Evolutionary conservation across 805 yeast species (phyloP).

Genomic region (Candida corydali): DNA sequence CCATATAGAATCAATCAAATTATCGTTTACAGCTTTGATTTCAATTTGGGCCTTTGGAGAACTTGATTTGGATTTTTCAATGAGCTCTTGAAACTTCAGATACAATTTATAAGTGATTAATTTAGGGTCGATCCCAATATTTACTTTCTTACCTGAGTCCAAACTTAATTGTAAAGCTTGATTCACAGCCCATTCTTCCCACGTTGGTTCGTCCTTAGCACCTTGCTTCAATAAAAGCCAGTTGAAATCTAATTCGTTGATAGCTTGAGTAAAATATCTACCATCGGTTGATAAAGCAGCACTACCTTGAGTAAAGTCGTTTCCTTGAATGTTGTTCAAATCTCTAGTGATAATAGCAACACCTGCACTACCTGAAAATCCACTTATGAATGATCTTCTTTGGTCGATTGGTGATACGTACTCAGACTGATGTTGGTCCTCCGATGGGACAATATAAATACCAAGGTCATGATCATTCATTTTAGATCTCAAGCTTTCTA

Average conservation of each 20-base stretch:
- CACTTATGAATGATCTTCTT: conserved; percentile 52
- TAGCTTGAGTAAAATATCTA: conserved; percentile 56
- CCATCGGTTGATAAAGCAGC: conserved; percentile 60
- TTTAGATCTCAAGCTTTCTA: conserved; percentile 55
- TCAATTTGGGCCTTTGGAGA: conserved; percentile 34
- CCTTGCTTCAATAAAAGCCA: conserved; percentile 56
- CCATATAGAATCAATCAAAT: conserved; percentile 79
- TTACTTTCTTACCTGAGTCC: conserved; percentile 39
- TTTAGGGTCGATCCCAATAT: conserved; percentile 49
- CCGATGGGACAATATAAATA: conserved; percentile 57
- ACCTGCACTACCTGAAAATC: conserved; percentile 62
- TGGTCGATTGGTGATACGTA: conserved; percentile 53
- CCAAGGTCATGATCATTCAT: conserved; percentile 46
- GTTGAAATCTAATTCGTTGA: conserved; percentile 55
- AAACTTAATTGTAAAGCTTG: conserved; percentile 47
- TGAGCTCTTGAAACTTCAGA: conserved; percentile 25
- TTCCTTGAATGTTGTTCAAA: conserved; percentile 43
- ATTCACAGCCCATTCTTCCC: conserved; percentile 56
- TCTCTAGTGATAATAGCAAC: conserved; percentile 56
- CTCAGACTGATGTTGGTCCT: conserved; percentile 64
- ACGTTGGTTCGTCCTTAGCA: conserved; percentile 43
- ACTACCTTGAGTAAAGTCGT: conserved; percentile 47
- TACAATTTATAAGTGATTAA: conserved; percentile 37
- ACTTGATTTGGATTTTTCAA: conserved; percentile 22
- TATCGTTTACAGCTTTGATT: conserved; percentile 46